Base-by-base conservation (phyloP, 2,329 filamentous ascomycete genomes). In the Sporothrix schenckii region DNA sequence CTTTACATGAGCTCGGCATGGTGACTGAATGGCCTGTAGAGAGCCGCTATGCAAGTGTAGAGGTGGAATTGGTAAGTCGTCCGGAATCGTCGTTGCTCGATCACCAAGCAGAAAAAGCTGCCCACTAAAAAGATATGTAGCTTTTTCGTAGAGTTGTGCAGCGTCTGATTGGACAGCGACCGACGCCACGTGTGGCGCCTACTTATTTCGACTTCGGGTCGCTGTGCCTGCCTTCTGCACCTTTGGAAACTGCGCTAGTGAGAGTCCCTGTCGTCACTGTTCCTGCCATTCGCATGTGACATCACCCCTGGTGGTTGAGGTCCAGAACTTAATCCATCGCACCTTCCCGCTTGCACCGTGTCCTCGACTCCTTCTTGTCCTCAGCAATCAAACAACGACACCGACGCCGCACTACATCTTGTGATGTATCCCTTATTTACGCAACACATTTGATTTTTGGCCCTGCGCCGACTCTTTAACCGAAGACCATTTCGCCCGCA, bases 1-100 rank as follows among this genome's bases (percentile, higher is more conserved):
- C 94, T 88, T 94, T 92, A 84, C 95, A 99, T 73, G 94, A 97
- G 81, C 92, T 93, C 71, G 94, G 94, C 95, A 98, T 79, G 58
- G 49, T 73, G 63, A 41, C 1, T 54, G 16, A 14, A 7, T 34
- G 47, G 47, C 30, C 24, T 50, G 24, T 19, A 34, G 49, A 61
- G 27, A 39, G 34, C 61, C n/a, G 52, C 52, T 66, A 6, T 44
- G 65, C 21, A 34, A 30, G 24, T 30, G 50, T 19, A 49, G 27
- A 41, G 47, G 63, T 61, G 19, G 63, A 54, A 47, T 63, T 63
- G 50, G 50, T 44, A 66, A 19, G 41, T 54, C 44, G 69, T 34
- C 69, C 34, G 65, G 24, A 53, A 56, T 65, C 68, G 39, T 19
- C 56, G 47, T 69, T 44, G 41, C 49, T 16, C 30, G 63, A 53